Conservation (phyloP, 495 filamentous ascomycete species). For the Bryoglossum gracile region DNA sequence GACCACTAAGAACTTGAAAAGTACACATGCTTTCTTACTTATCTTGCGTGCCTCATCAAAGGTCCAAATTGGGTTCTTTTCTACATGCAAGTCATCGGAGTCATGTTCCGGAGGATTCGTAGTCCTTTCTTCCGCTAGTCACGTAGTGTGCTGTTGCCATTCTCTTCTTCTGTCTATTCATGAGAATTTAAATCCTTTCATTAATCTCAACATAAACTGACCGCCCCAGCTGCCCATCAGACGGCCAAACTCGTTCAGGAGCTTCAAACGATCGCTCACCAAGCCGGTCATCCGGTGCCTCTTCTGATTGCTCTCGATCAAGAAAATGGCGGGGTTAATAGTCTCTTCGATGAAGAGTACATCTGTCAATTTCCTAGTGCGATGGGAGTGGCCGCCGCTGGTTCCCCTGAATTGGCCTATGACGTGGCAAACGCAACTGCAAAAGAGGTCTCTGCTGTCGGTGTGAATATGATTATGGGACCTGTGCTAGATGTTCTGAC, state of each 20-base stretch:
- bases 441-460: constrained; percentile 76
- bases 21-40: constrained; percentile 36
- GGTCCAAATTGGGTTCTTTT: background rate
- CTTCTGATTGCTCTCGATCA: constrained; percentile 82
- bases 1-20: constrained; percentile 88
- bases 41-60: background rate
- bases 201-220: constrained; percentile 11
- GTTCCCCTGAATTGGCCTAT: constrained; percentile 68
- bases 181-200: background rate
- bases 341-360: constrained; percentile 83
- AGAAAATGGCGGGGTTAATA: constrained; percentile 93
- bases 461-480: constrained; percentile 85
- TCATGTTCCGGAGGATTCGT: background rate
- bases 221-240: constrained; percentile 63
- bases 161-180: background rate
- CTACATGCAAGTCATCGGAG: background rate
- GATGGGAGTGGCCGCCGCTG: constrained; percentile 84
- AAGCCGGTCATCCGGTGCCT: constrained; percentile 79
- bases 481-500: constrained; percentile 86
- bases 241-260: constrained; percentile 75
- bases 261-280: constrained; percentile 76
- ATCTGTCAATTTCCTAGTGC: constrained; percentile 86
- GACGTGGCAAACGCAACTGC: constrained; percentile 81
- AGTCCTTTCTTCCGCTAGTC: background rate
- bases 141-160: background rate